Evolutionary conservation across 176 grass and related monocot genomes (phyloP).

Genomic region (Urochloa ruziziensis): DNA sequence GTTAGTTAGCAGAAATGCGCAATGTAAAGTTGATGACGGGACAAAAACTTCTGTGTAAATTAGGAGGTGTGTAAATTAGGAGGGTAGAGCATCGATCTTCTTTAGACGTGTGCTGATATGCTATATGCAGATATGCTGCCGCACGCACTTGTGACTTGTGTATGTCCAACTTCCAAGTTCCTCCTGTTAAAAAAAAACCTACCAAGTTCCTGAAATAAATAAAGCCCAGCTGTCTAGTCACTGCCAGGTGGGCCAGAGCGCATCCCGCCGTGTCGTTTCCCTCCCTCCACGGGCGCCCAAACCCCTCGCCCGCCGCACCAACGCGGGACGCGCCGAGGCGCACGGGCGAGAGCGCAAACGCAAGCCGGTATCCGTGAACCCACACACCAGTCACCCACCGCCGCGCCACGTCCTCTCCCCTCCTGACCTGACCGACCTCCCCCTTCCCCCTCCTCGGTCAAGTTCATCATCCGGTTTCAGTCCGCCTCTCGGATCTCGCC

Average conservation of each 20-base stretch:
- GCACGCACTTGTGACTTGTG: no score
- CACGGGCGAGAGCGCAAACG: not conserved
- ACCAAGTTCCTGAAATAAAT: no score
- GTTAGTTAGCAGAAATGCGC: not conserved
- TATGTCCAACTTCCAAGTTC: not conserved
- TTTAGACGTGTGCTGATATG: no score
- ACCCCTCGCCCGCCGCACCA: not conserved
- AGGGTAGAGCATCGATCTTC: no score
- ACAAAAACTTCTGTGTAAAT: no score
- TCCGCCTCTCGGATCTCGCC: slow-evolving; percentile 39
- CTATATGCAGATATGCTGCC: no score
- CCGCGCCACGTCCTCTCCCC: not conserved
- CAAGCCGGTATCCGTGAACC: not conserved
- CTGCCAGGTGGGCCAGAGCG: not conserved
- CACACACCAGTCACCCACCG: not conserved
- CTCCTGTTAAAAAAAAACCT: no score
- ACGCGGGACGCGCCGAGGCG: not conserved
- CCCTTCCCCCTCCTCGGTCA: not conserved
- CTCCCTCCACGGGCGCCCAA: not conserved
- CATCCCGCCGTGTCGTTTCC: not conserved
- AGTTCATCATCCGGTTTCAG: slow-evolving; percentile 5
- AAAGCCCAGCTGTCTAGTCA: not conserved
- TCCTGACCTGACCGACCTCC: not conserved
- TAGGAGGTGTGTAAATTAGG: no score
- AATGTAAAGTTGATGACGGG: not conserved